Evolutionary conservation across 768 basidiomycete species (phyloP).

Genomic region (Cystofilobasidium ferigula): DNA sequence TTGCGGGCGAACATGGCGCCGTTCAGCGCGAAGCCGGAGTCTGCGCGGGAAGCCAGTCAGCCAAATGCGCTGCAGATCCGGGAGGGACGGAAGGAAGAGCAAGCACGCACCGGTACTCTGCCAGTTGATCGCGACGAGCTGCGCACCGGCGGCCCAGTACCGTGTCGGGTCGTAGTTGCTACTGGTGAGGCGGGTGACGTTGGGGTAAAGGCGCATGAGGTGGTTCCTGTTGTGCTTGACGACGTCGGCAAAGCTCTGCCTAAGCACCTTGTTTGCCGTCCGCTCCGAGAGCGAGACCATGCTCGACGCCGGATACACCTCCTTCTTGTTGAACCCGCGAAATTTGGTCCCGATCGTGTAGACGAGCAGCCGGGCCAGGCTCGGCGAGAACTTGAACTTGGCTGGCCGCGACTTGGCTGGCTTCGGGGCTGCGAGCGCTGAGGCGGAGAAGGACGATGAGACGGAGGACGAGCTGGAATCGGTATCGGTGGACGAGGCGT

Average conservation of each 20-base stretch:
- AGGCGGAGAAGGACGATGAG: not conserved
- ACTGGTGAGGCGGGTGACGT: constrained; percentile 65
- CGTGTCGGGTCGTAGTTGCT: constrained; percentile 80
- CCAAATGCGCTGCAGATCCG: not conserved
- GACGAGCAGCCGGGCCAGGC: constrained; percentile 63
- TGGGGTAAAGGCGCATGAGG: constrained; percentile 75
- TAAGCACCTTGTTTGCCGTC: constrained; percentile 62
- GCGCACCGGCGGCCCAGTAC: constrained; percentile 79
- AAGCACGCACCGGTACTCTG: constrained; percentile 66
- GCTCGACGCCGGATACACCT: constrained; percentile 72
- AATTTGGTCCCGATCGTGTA: constrained; percentile 96
- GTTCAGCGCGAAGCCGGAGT: constrained; percentile 83
- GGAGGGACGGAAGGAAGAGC: not conserved
- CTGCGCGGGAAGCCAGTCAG: constrained; percentile 39
- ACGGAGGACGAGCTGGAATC: constrained; percentile 15
- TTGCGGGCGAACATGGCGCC: constrained; percentile 91
- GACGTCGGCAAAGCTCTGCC: constrained; percentile 48
- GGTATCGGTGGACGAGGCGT: constrained; percentile 10
- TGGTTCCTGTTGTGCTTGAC: constrained; percentile 78
- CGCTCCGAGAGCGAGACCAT: constrained; percentile 87
- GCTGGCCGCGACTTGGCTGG: not conserved
- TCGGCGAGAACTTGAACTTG: constrained; percentile 45
- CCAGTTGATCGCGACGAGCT: constrained; percentile 92
- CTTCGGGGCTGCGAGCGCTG: not conserved
- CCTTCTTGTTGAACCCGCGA: constrained; percentile 75